Base-by-base conservation (phyloP, 495 filamentous ascomycete species). In the Cercophora scortea region DNA sequence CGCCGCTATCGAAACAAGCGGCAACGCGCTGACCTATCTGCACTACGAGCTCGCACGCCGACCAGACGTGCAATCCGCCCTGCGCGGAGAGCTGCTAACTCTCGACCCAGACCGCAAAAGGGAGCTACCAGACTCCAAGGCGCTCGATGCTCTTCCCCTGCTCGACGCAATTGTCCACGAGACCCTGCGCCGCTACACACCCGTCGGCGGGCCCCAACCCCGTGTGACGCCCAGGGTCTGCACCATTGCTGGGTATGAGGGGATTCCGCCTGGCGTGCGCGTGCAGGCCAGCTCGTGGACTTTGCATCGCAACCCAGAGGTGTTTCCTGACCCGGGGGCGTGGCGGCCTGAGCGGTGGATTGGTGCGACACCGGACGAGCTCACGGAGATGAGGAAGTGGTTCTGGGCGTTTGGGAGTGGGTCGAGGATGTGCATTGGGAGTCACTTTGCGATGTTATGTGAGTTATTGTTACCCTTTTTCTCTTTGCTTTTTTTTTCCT, bases 371-470 rank as follows among this genome's bases (percentile, higher is more conserved):
- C 33, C 19, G n/a, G 33, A 39, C 8, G 13, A 36, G 16, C 15
- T 49, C n/a, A 18, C 18, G 4, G 32, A 38, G 32, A 49, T 49
- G 46, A 38, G 35, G 35, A 38, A 25, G 34, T 49, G 46, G 46
- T 49, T 49, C 46, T 38, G 46, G 46, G 32, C 46, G 17, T 49
- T 49, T 49, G 46, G 46, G n/a, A 17, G 46, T 9, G 46, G 46
- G 33, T 11, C 33, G 46, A 36, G 46, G 32, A 49, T 49, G n/a
- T 49, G 46, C 18, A 11, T 39, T 6, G 46, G 46, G 1, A 49
- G 25, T 13, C 5, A 49, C 17, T 49, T 49, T 39, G 11, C 46
- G 11, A 19, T 38, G 32, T 3, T 39, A 1, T 49, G 46, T 49
- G 46, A 49, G 46, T 49, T 12, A 4, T 4, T 11, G 33, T 39